Evolutionary conservation across 257 asterid genomes (phyloP).

Genomic region (Solanum pinnatisectum): DNA sequence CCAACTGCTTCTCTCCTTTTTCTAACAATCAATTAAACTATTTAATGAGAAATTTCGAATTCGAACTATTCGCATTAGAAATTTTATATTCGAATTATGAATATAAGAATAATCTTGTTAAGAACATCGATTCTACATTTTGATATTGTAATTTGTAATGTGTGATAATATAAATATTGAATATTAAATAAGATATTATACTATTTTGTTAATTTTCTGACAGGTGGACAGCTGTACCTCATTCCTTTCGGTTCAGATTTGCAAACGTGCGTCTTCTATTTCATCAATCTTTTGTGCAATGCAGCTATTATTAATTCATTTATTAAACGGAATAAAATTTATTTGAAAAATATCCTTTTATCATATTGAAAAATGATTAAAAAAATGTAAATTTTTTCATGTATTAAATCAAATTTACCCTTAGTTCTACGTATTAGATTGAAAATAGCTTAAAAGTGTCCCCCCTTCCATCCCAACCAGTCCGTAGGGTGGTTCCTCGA

Average conservation of each 20-base stretch:
- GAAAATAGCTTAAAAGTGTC: neutral
- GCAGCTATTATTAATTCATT: neutral
- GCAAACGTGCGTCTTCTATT: neutral
- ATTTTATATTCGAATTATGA: neutral
- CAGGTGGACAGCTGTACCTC: constrained; percentile 12
- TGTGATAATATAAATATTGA: neutral
- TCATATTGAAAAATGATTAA: neutral
- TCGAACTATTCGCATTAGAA: rapidly evolving
- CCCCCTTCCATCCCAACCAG: neutral
- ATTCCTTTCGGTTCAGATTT: constrained; percentile 3
- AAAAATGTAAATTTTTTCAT: neutral
- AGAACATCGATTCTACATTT: neutral
- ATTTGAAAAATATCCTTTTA: neutral
- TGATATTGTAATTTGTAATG: neutral
- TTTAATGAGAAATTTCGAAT: rapidly evolving
- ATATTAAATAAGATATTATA: neutral
- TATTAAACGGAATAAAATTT: neutral
- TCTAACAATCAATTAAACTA: neutral
- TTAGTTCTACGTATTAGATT: neutral
- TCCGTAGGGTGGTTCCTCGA: too few species aligned
- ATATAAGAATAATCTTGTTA: neutral
- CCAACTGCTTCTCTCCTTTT: constrained; percentile 19
- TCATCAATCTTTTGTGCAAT: neutral
- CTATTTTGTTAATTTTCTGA: neutral
- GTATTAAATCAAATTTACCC: neutral